Conservation (phyloP, 1,284 basidiomycete species). For the Boletellus dicymbophilus region DNA sequence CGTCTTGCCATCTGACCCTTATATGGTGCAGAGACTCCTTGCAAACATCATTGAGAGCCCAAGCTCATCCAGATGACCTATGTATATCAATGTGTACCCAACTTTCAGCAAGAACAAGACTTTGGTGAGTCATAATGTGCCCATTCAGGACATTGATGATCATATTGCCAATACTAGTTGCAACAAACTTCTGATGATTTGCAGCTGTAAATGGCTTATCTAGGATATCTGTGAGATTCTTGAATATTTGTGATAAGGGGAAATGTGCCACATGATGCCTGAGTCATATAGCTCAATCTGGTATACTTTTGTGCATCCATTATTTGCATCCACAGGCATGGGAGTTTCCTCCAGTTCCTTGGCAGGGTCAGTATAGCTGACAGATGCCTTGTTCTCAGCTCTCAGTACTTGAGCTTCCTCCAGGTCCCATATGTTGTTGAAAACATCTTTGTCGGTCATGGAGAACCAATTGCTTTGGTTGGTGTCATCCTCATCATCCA, state of each 20-base stretch:
- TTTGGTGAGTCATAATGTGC: conserved; percentile 31
- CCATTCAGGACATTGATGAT: conserved; percentile 40
- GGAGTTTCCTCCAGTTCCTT: too few relatives aligned
- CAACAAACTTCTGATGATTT: conserved; percentile 37
- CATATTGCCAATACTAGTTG: conserved; percentile 36
- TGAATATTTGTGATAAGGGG: conserved; percentile 38
- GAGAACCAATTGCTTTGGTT: neutral
- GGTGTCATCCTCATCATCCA: neutral
- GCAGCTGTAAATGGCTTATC: conserved; percentile 33
- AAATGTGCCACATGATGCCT: conserved; percentile 41
- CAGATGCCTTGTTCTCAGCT: neutral
- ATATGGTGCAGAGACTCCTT: conserved; percentile 31
- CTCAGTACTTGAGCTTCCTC: too few relatives aligned
- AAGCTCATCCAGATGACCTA: conserved; percentile 34
- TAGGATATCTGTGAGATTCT: conserved; percentile 28
- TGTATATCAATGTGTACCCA: conserved; percentile 37
- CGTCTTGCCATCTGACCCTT: conserved; percentile 8
- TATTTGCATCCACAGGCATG: too few relatives aligned
- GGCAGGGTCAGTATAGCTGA: neutral
- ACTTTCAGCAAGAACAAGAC: conserved; percentile 38
- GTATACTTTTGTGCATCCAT: too few relatives aligned
- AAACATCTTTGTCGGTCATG: neutral
- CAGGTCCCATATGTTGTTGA: too few relatives aligned
- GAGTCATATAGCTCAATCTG: conserved; percentile 41
- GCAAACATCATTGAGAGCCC: conserved; percentile 33